Base-by-base conservation (phyloP, 306 rosid genomes). In the Cicer judaicum region DNA sequence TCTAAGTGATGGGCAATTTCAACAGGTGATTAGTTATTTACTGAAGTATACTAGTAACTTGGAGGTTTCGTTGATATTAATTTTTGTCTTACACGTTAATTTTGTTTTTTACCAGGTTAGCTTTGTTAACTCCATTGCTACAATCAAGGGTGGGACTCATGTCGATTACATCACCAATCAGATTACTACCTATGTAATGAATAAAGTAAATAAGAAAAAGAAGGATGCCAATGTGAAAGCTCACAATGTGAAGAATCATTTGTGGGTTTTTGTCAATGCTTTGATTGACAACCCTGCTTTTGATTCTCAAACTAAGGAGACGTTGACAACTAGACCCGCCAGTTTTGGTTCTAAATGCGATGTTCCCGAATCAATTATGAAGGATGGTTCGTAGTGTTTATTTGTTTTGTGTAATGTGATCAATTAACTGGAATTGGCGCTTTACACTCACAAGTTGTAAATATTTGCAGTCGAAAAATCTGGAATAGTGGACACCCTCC, bases 231-330 rank as follows among this genome's bases (percentile, higher is more conserved):
- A 88, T 60, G 87, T 94, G 74, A 94, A 94, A 70, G 96, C 97
- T 13, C 94, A 91, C 79, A 91, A 87, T 19, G 98, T 94, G 82
- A 91, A 91, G 90, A 94, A 80, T 77, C 89, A 94, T 78, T 74
- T 94, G 38, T 94, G 98, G 98, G 93, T 94, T 66, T 94, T 94
- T 67, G 97, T 94, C 89, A 91, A 90, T 78, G 88, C 93, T 53
- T 95, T 94, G 59, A 88, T 94, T 85, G 97, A 94, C 88, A 94
- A 94, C 77, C 97, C 97, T 62, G 91, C 98, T 11, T 94, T 94
- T 55, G 98, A 94, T 82, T 94, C 98, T 49, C 98, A 94, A 86
- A 94, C 98, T 18, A 94, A 94, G 75, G 98, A 94, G 78, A 88
- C 96, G 57, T 84, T 94, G 44, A 94, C 98, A 0, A 85, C 90